Conservation (phyloP, 2,329 filamentous ascomycete species). For the Xylariaceae sp. region DNA sequence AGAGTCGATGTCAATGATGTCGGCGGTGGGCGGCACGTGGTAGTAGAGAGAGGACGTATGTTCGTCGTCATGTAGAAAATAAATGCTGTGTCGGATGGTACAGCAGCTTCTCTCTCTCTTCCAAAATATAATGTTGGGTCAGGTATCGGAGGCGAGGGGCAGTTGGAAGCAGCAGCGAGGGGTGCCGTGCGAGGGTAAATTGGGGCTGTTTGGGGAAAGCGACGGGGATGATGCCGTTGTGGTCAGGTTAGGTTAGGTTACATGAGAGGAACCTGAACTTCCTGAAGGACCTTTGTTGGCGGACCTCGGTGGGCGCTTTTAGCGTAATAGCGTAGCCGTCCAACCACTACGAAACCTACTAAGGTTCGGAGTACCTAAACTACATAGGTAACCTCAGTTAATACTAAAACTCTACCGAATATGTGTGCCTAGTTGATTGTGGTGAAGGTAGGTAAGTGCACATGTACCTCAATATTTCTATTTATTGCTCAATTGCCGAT, state of each 20-base stretch:
- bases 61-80: no score
- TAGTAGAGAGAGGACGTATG: conserved; percentile 6
- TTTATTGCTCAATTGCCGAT: no score
- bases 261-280: background rate
- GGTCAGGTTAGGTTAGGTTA: no score
- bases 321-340: conserved; percentile 7
- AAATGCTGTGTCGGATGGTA: no score
- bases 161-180: background rate
- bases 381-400: no score
- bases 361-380: no score
- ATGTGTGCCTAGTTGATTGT: no score
- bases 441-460: no score
- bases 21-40: conserved; percentile 1
- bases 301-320: background rate
- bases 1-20: conserved; percentile 1
- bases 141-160: conserved; percentile 6
- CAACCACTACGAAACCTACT: conserved; percentile 5
- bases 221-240: conserved; percentile 10
- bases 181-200: conserved; percentile 2
- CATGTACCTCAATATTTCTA: no score
- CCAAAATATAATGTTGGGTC: no score
- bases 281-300: background rate
- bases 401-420: no score
- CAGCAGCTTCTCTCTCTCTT: no score
- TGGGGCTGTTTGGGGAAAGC: background rate